Conservation (phyloP, 208 protist species). For the Acanthamoeba sp. region DNA sequence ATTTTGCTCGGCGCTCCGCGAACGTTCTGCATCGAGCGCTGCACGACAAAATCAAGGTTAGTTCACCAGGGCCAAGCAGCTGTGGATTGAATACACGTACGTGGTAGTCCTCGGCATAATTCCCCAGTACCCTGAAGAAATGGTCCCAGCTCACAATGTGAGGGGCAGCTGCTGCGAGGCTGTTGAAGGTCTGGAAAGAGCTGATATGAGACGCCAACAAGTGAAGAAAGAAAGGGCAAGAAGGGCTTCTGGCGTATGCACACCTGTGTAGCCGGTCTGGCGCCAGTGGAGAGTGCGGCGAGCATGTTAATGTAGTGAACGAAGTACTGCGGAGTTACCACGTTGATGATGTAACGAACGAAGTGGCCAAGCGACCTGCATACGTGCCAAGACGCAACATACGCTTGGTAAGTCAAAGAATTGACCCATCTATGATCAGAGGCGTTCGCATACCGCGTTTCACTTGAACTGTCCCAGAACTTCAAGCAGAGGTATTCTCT, state of each 20-base stretch:
- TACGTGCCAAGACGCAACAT: too few species aligned
- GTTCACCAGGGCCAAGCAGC: too few species aligned
- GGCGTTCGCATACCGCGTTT: background rate
- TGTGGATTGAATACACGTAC: too few species aligned
- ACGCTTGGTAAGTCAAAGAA: too few species aligned
- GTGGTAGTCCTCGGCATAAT: constrained; percentile 14
- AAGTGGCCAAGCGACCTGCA: constrained; percentile 1
- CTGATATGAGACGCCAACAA: background rate
- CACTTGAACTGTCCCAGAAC: constrained; percentile 22
- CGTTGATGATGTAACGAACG: background rate
- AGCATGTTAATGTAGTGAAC: constrained; percentile 66
- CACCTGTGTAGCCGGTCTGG: background rate
- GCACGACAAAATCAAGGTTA: too few species aligned
- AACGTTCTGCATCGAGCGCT: constrained; percentile 22
- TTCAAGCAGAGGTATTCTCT: background rate
- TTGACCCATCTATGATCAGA: too few species aligned
- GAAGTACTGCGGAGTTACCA: constrained; percentile 18
- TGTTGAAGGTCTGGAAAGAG: background rate
- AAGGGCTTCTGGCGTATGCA: background rate
- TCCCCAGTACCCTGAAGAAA: constrained; percentile 28
- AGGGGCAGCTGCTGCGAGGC: background rate
- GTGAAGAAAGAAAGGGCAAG: background rate
- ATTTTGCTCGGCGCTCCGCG: constrained; percentile 4
- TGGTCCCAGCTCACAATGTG: constrained; percentile 52
- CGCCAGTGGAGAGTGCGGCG: constrained; percentile 3